phyloP scores from a whole-genome alignment of 306 rosid genomes.

The Clitoria ternatea region DNA sequence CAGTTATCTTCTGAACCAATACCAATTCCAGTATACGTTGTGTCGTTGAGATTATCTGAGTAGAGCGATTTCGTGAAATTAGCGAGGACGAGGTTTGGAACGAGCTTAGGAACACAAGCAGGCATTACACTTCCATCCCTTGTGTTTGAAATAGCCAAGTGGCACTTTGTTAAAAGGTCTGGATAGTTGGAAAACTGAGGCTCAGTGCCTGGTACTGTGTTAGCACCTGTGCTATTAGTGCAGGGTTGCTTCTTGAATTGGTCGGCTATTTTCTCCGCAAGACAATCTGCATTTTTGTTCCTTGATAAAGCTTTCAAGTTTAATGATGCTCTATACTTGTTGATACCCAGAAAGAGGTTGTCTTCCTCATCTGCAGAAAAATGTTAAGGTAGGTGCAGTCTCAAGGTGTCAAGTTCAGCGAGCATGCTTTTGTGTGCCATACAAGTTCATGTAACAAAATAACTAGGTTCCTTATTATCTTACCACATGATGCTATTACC shows the following conservation, averaged over 20 bases:
- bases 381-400: constrained; percentile 3
- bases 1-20: constrained; percentile 72
- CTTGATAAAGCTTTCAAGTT: constrained; percentile 53
- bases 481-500: background rate
- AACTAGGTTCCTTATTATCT: background rate
- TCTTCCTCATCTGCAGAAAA: constrained; percentile 60
- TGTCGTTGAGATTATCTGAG: constrained; percentile 64
- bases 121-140: constrained; percentile 73
- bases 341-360: constrained; percentile 65
- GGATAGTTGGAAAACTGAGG: constrained; percentile 74
- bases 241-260: constrained; percentile 80
- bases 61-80: constrained; percentile 82
- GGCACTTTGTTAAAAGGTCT: constrained; percentile 57
- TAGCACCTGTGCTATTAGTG: constrained; percentile 86
- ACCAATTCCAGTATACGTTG: constrained; percentile 64
- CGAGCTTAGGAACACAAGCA: constrained; percentile 74
- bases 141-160: constrained; percentile 67
- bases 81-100: constrained; percentile 52
- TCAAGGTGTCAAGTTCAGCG: background rate
- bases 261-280: constrained; percentile 71
- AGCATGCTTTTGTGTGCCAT: background rate
- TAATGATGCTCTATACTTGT: constrained; percentile 51
- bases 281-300: constrained; percentile 72
- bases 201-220: constrained; percentile 87
- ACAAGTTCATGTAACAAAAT: background rate